These are phyloP conservation scores for Bocquillonia castaneifolia DNA, from an alignment of 441 rosid species.

Conservation along the genomic window DNA sequence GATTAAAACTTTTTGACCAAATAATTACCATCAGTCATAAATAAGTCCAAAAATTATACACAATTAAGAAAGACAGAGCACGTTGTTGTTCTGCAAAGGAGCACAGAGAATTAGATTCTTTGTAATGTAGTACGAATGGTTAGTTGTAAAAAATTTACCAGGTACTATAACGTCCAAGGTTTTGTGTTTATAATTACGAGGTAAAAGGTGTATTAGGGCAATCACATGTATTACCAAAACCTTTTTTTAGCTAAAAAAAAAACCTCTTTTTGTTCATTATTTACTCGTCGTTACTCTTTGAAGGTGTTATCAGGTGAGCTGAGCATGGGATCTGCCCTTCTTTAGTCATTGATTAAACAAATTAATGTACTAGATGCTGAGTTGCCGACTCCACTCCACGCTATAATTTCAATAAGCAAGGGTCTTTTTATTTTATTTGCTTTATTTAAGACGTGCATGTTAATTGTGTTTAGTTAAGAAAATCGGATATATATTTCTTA, in stretches of 20 bases:
- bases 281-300: background rate
- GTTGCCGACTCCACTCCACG: constrained; percentile 12
- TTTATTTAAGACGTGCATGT: no score
- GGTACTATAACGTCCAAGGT: constrained; percentile 24
- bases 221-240: constrained; percentile 9
- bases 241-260: no score
- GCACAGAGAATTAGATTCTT: constrained; percentile 15
- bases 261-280: no score
- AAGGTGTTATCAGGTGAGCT: constrained; percentile 13
- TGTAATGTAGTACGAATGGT: background rate
- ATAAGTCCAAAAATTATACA: background rate
- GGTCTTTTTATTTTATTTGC: no score
- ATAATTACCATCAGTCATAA: background rate
- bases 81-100: background rate
- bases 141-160: constrained; percentile 2
- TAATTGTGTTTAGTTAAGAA: no score
- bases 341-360: background rate
- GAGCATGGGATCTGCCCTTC: background rate
- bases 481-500: no score
- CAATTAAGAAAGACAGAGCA: background rate
- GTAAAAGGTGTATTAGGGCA: background rate
- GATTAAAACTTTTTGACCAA: no score
- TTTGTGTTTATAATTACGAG: constrained; percentile 6
- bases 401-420: no score
- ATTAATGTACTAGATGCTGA: background rate